Conservation (phyloP, 495 filamentous ascomycete genomes). For the Trichoderma asperelloides region DNA sequence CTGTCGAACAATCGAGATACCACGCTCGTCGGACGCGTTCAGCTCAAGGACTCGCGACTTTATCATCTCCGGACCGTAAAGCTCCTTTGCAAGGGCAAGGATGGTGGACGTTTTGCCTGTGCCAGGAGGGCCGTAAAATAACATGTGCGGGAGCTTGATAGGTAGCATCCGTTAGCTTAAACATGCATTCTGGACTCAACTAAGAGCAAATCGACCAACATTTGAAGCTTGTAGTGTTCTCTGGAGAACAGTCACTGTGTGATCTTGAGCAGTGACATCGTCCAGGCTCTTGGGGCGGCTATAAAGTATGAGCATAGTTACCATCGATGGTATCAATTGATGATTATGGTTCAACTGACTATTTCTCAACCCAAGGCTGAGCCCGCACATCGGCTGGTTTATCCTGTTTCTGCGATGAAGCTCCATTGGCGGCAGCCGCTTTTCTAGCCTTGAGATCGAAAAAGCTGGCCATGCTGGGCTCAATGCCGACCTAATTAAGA, state of each 20-base stretch:
- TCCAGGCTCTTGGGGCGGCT: slow-evolving; percentile 88
- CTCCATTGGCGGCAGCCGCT: slow-evolving; percentile 57
- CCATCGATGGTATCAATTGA: not conserved
- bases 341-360: slow-evolving; percentile 47
- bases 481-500: not conserved
- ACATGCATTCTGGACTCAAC: not conserved
- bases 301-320: not conserved
- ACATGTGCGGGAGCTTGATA: slow-evolving; percentile 89
- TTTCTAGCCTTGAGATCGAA: slow-evolving; percentile 93
- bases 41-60: slow-evolving; percentile 92
- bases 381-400: slow-evolving; percentile 52
- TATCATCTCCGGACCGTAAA: slow-evolving; percentile 92
- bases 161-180: not conserved
- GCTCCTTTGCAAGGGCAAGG: slow-evolving; percentile 87
- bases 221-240: slow-evolving; percentile 92
- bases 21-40: slow-evolving; percentile 97
- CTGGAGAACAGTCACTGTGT: slow-evolving; percentile 86
- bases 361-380: slow-evolving; percentile 99
- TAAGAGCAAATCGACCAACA: slow-evolving; percentile 33
- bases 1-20: slow-evolving; percentile 92
- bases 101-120: slow-evolving; percentile 99
- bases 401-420: slow-evolving; percentile 38
- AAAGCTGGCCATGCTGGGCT: slow-evolving; percentile 60
- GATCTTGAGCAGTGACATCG: slow-evolving; percentile 96
- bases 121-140: slow-evolving; percentile 96